Conservation (phyloP, 2,329 filamentous ascomycete genomes). For the Hansfordia pulvinata region DNA sequence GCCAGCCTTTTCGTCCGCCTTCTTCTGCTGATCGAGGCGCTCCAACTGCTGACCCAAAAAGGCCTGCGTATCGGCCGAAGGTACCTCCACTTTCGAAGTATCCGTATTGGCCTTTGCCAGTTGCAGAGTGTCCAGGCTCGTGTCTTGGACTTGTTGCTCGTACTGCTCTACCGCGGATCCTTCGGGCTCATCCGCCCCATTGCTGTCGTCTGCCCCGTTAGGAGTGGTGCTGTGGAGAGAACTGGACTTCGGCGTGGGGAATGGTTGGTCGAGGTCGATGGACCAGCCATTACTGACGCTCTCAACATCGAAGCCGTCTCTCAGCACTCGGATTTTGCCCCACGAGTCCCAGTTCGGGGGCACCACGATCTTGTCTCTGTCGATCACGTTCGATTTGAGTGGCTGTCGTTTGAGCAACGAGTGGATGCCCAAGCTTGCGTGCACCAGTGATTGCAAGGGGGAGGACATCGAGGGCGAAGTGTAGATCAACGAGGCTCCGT, state of each 20-base stretch:
- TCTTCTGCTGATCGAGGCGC: conserved; percentile 53
- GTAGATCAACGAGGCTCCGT: conserved; percentile 76
- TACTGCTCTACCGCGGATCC: conserved; percentile 59
- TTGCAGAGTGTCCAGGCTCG: conserved; percentile 48
- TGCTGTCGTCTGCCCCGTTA: conserved; percentile 12
- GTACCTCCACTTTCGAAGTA: conserved; percentile 40
- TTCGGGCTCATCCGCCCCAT: conserved; percentile 24
- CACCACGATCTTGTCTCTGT: conserved; percentile 85
- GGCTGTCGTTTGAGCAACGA: conserved; percentile 67
- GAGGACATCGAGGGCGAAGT: conserved; percentile 65
- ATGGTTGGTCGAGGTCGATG: conserved; percentile 57
- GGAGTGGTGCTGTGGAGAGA: conserved; percentile 9
- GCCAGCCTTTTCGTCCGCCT: conserved; percentile 32
- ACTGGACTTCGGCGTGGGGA: conserved; percentile 19
- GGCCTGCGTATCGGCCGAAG: conserved; percentile 60
- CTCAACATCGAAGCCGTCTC: conserved; percentile 88
- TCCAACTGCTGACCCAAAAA: conserved; percentile 68
- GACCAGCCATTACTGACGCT: conserved; percentile 75
- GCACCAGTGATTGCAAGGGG: conserved; percentile 65
- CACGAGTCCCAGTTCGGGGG: conserved; percentile 97
- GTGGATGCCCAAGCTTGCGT: conserved; percentile 76
- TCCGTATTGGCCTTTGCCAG: conserved; percentile 34
- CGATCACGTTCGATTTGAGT: conserved; percentile 82
- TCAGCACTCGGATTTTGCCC: conserved; percentile 88
- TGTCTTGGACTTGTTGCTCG: conserved; percentile 67